Percentiles rank a stretch among this genome's conserved stretches.
phyloP scores from a whole-genome alignment of 768 basidiomycete species.

The Panus rudis region DNA sequence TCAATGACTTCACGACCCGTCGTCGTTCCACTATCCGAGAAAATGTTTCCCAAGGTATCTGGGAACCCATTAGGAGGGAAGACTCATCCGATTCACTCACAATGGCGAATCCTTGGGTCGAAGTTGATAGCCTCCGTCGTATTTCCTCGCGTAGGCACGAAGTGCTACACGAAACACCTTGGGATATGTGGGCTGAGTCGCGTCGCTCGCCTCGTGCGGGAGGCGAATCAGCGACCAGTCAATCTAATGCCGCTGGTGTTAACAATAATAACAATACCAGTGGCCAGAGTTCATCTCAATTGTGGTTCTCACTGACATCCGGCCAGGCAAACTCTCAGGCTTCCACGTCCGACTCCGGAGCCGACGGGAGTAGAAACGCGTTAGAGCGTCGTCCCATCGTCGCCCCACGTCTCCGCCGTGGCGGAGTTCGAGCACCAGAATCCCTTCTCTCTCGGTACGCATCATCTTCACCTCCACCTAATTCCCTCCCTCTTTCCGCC shows the following conservation, averaged over 20 bases:
- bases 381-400: background rate
- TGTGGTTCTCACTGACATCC: conserved; percentile 17
- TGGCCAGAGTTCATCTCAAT: conserved; percentile 16
- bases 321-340: conserved; percentile 1
- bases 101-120: too few relatives aligned
- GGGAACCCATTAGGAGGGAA: too few relatives aligned
- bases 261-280: too few relatives aligned
- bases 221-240: too few relatives aligned
- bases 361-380: background rate
- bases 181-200: conserved; percentile 11
- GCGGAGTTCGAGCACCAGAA: conserved; percentile 62
- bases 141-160: too few relatives aligned
- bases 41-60: conserved; percentile 1
- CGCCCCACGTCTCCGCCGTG: conserved; percentile 53
- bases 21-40: conserved; percentile 46
- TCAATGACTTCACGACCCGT: conserved; percentile 64
- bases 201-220: background rate
- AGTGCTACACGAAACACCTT: conserved; percentile 7
- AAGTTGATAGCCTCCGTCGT: too few relatives aligned
- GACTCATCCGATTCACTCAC: too few relatives aligned
- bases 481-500: too few relatives aligned
- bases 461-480: too few relatives aligned
- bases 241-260: too few relatives aligned
- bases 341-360: too few relatives aligned
- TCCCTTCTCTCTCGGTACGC: conserved; percentile 38